Evolutionary conservation across 371 early-diverging fungal species (phyloP).

Genomic region (Lichtheimia hyalospora): DNA sequence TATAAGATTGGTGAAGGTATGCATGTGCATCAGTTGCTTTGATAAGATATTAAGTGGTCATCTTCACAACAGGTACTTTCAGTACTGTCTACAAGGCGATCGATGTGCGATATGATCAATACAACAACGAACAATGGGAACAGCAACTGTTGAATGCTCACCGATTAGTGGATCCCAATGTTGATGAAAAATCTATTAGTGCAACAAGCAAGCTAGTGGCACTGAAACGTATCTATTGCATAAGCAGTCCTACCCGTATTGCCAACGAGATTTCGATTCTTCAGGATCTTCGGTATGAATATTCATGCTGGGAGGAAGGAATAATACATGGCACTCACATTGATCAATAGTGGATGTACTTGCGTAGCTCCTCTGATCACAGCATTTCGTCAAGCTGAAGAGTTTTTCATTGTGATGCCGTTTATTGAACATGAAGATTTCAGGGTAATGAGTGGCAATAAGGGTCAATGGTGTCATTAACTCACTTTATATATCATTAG

Average conservation of each 20-base stretch:
- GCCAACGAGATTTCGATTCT: constrained; percentile 87
- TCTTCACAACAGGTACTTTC: constrained; percentile 73
- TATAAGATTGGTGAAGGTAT: constrained; percentile 79
- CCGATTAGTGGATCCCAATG: constrained; percentile 12
- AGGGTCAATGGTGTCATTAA: not conserved
- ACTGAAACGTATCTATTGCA: constrained; percentile 89
- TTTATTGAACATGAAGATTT: constrained; percentile 89
- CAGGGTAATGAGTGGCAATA: constrained; percentile 49
- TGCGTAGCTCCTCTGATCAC: constrained; percentile 82
- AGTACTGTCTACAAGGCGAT: constrained; percentile 95
- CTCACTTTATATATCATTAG: constrained; percentile 28
- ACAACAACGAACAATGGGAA: constrained; percentile 71
- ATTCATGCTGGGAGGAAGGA: not conserved
- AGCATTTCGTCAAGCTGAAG: constrained; percentile 81
- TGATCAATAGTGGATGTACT: constrained; percentile 22
- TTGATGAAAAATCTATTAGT: constrained; percentile 4
- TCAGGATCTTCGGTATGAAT: constrained; percentile 61
- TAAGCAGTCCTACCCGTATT: constrained; percentile 86
- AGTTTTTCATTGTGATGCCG: constrained; percentile 88
- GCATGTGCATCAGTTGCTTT: not conserved
- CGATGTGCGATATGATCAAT: constrained; percentile 69
- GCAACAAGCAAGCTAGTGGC: constrained; percentile 61
- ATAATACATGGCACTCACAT: not conserved
- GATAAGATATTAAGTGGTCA: not conserved
- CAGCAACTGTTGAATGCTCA: constrained; percentile 10